Conservation (phyloP, 192 early-diverging fungal species). For the Coemansia sp. region DNA sequence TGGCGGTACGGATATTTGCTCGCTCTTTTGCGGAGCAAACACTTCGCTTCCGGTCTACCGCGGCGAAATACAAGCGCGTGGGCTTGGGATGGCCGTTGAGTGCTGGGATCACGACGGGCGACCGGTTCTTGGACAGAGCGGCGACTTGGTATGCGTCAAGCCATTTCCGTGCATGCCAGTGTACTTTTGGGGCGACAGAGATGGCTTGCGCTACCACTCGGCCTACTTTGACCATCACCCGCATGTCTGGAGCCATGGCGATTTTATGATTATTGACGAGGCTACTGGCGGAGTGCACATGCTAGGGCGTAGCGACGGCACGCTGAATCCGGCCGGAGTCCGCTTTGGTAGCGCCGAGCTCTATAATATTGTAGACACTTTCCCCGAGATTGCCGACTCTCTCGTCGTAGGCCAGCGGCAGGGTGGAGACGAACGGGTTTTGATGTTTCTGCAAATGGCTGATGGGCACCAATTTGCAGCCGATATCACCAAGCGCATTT, state of each 20-base stretch:
- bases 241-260: constrained; percentile 93
- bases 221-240: constrained; percentile 88
- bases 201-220: constrained; percentile 66
- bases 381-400: constrained; percentile 75
- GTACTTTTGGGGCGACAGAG: constrained; percentile 83
- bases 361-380: constrained; percentile 87
- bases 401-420: constrained; percentile 86
- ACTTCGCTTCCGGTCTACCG: constrained; percentile 83
- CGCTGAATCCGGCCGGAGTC: constrained; percentile 87
- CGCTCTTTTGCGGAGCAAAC: constrained; percentile 91
- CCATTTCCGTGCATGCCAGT: constrained; percentile 99
- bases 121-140: constrained; percentile 67
- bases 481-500: constrained; percentile 67
- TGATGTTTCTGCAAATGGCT: constrained; percentile 86
- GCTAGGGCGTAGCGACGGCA: constrained; percentile 90
- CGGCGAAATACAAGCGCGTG: constrained; percentile 91
- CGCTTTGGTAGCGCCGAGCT: constrained; percentile 92
- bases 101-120: constrained; percentile 68
- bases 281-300: constrained; percentile 88
- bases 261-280: constrained; percentile 83
- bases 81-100: constrained; percentile 92
- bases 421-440: constrained; percentile 83
- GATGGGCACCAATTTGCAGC: constrained; percentile 55
- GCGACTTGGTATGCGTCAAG: constrained; percentile 86
- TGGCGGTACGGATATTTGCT: constrained; percentile 96